Base-by-base conservation (phyloP, 2,329 filamentous ascomycete genomes). In the Aspergillus costaricaensis region DNA sequence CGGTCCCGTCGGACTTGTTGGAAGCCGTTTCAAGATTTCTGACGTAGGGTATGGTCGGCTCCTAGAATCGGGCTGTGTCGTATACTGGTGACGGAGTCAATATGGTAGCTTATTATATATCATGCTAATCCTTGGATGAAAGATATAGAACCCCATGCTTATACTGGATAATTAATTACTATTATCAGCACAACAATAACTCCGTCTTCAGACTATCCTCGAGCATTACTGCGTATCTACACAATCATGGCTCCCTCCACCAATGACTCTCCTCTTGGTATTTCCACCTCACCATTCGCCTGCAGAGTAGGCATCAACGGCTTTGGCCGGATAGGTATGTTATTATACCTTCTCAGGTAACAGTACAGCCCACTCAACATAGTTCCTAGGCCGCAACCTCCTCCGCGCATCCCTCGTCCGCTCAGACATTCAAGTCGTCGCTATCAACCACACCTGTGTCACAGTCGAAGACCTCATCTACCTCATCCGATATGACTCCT, bases 301-400 rank as follows among this genome's bases (percentile, higher is more conserved):
- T 71, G 68, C 80, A 88, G 92, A 87, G 90, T 93, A 77, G 91
- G 91, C 79, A 96, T 95, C 88, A 96, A 96, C 87, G 92, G 92
- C 79, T 96, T 96, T 85, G 92, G 92, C 82, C 91, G 92, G 80
- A 96, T 96, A 81, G 92, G 70, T 72, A 49, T 12, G 61, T 59
- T 27, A 47, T 23, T 10, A 1, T 14, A 14, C 50, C 51, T 9
- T 1, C 39, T 36, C 25, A 15, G 4, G 2, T n/a, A 7, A 19
- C 6, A 15, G 17, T 14, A 14, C 23, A 15, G 23, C 6, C n/a
- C 19, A 19, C 10, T 14, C 30, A 30, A 23, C 17, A 3, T 27
- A 0, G 5, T 12, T 14, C 27, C 6, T 15, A 72, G 69, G 92
- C 75, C 90, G 92, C 80, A 96, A 96, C 79, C 85, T 78, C 63